These are phyloP conservation scores for Arthrinium phaeospermum DNA, from an alignment of 2,329 filamentous ascomycete genomes.

Conservation along the genomic window DNA sequence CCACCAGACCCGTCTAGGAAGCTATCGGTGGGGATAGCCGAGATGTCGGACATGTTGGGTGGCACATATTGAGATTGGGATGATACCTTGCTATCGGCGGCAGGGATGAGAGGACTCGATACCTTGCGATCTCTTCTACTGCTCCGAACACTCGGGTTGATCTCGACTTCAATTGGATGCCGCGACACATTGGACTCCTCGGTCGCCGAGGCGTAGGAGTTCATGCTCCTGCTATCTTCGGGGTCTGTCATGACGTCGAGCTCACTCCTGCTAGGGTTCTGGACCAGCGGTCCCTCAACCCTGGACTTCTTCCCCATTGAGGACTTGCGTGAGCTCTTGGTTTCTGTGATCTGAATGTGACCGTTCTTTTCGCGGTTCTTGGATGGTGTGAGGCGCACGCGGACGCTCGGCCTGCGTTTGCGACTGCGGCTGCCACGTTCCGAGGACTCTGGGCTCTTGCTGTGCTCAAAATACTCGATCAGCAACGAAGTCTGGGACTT, in stretches of 20 bases:
- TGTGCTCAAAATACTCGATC: constrained; percentile 93
- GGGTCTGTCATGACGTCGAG: constrained; percentile 52
- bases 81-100: constrained; percentile 59
- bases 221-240: constrained; percentile 70
- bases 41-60: constrained; percentile 81
- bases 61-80: constrained; percentile 60
- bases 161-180: constrained; percentile 88
- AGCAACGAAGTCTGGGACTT: constrained; percentile 87
- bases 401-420: constrained; percentile 81
- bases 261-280: constrained; percentile 60
- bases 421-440: constrained; percentile 56
- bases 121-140: constrained; percentile 61
- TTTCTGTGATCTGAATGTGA: constrained; percentile 86
- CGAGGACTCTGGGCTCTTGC: constrained; percentile 59
- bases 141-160: constrained; percentile 62
- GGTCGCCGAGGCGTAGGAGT: constrained; percentile 78
- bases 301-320: constrained; percentile 52
- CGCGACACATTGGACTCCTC: constrained; percentile 79
- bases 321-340: constrained; percentile 70
- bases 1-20: constrained; percentile 65
- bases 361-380: constrained; percentile 69
- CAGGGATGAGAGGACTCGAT: constrained; percentile 71
- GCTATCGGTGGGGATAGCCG: constrained; percentile 70
- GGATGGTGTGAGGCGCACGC: constrained; percentile 79
- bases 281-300: constrained; percentile 46